Base-by-base conservation (phyloP, 768 basidiomycete species). In the Chalciporus pseudorubinellus region DNA sequence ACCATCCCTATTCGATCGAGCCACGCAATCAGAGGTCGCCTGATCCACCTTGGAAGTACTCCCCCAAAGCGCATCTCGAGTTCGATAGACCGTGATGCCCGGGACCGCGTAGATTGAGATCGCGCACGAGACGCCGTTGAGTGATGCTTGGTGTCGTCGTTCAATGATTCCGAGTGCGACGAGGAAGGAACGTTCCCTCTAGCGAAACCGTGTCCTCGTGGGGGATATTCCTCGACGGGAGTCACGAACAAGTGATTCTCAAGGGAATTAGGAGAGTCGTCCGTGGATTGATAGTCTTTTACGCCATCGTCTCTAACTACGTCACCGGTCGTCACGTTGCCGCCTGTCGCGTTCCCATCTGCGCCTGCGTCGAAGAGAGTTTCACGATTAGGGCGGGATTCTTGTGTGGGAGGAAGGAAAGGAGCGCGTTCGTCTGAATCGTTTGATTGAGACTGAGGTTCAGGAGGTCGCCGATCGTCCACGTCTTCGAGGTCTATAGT, bases 401-500 rank as follows among this genome's bases (percentile, higher is more conserved):
- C 60, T 33, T 55, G 60, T 6, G 53, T 39, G 14, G 59, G 29
- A 1, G 55, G 44, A n/a, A 69, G 59, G 46, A 69, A 67, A 12
- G 67, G 67, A 2, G 49, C 65, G 43, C 69, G 59, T 33, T 69
- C 67, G 43, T 59, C 64, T 3, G 61, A 55, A 20, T 44, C 63
- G 13, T 42, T 52, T 1, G 54, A 38, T 1, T 56, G 50, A 11
- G 66, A 53, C 4, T 49, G 55, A 12, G 58, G 61, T 34, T 56
- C 55, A 18, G 64, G 45, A 13, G 62, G 66, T 21, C 64, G 68
- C 39, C 62, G 62, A 50, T 81, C 83, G 33, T 72, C 68, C 1
- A 95, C 90, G 51, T 97, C 93, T 18, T 79, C 79, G 10, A 89
- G 67, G 26, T 80, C 82, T 26, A 94, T 77, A 4, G 75, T 69